A percentile compares a stretch with the other conserved stretches of the same genome.
Evolutionary conservation across 2,329 filamentous ascomycete species (phyloP).

Genomic region (Oidium heveae): DNA sequence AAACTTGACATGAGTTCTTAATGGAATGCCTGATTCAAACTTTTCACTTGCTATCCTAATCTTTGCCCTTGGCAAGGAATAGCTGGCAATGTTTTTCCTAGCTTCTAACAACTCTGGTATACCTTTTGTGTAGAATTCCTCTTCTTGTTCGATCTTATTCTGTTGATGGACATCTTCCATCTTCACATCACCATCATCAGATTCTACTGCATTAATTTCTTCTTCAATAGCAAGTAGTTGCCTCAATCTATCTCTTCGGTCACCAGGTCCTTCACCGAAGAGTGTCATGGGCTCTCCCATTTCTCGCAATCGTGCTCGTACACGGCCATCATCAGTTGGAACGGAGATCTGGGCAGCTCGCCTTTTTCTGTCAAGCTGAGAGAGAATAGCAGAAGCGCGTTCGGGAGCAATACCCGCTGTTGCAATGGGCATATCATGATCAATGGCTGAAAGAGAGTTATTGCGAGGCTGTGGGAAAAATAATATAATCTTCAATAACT

Average conservation of each 20-base stretch:
- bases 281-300: slow-evolving; percentile 84
- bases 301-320: slow-evolving; percentile 57
- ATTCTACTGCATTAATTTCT: slow-evolving; percentile 30
- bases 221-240: slow-evolving; percentile 52
- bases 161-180: slow-evolving; percentile 29
- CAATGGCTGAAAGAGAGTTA: slow-evolving; percentile 25
- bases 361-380: slow-evolving; percentile 74
- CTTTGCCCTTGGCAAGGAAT: slow-evolving; percentile 62
- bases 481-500: slow-evolving; percentile 13
- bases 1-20: slow-evolving; percentile 80
- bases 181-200: slow-evolving; percentile 30
- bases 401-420: slow-evolving; percentile 13
- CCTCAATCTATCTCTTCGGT: slow-evolving; percentile 66
- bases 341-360: slow-evolving; percentile 73
- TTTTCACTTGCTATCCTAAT: slow-evolving; percentile 53
- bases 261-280: slow-evolving; percentile 71
- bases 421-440: slow-evolving; percentile 31
- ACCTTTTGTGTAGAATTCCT: slow-evolving; percentile 88
- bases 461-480: background rate
- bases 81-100: slow-evolving; percentile 54
- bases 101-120: slow-evolving; percentile 48
- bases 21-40: slow-evolving; percentile 54
- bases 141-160: slow-evolving; percentile 44
- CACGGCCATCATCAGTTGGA: slow-evolving; percentile 75
- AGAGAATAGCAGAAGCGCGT: slow-evolving; percentile 13